Base-by-base conservation (phyloP, 805 yeast species). In the Candida quercuum region DNA sequence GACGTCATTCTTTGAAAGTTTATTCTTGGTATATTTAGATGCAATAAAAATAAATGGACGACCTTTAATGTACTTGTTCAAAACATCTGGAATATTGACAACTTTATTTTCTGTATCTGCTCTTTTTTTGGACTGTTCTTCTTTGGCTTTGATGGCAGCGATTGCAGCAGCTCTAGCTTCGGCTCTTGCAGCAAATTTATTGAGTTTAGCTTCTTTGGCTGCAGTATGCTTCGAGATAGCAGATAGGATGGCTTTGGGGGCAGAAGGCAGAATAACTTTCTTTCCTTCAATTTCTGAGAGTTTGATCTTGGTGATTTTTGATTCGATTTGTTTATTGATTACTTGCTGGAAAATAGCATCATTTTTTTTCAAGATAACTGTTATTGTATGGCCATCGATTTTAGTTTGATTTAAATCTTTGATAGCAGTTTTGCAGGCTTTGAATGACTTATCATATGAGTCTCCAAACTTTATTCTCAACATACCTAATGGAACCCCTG, bases 401-500 rank as follows among this genome's bases (percentile, higher is more conserved):
- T 67, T 67, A 2, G 73, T 60, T 16, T 58, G 55, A 38, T 69
- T 61, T 15, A 69, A 61, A 14, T 60, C 64, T 14, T 58, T 49
- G 1, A 68, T 63, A 0, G 81, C 81, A 28, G 46, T 53, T 16
- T 56, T 42, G 1, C 83, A 85, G 2, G 70, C 48, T 30, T 52
- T 53, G 24, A 69, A 71, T 1, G 81, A 74, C n/a, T 52, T 47
- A 18, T 67, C 72, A n/a, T 58, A 40, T 0, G 43, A 18, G 3
- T 86, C 86, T 40, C 69, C 79, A 59, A 72, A 88, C 41, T 72
- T 66, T 36, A 86, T 64, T 16, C 74, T 61, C 35, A 81, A 81
- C 17, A 87, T 64, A 9, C 95, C 93, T 28, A 88, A 58, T 0
- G 95, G 89, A 15, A 80, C 82, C 3, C 88, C 95, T 31, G 85